Conservation (phyloP, 192 early-diverging fungal genomes). For the Jimgerdemannia lactiflua region DNA sequence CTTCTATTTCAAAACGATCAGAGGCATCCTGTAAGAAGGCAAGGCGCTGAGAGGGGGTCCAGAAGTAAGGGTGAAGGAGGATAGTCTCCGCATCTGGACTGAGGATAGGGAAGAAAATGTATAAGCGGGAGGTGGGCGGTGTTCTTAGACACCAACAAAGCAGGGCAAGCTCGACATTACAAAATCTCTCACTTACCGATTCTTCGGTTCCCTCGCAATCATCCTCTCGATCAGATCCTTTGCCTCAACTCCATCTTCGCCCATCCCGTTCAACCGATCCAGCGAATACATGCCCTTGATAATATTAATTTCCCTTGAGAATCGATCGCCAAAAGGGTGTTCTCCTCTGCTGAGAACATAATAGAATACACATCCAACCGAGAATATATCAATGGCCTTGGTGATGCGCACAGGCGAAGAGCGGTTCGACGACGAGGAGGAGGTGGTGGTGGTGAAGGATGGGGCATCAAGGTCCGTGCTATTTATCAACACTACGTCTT, state of each 20-base stretch:
- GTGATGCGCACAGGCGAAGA: conserved; percentile 60
- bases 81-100: conserved; percentile 78
- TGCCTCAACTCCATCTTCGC: conserved; percentile 75
- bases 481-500: background rate
- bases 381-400: conserved; percentile 92
- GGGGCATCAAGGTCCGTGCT: conserved; percentile 7
- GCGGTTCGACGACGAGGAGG: conserved; percentile 7
- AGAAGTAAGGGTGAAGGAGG: conserved; percentile 94
- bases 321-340: conserved; percentile 95
- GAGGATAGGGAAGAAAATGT: conserved; percentile 1
- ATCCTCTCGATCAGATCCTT: conserved; percentile 90
- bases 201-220: conserved; percentile 73
- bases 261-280: conserved; percentile 64
- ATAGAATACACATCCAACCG: conserved; percentile 93
- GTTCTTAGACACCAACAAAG: background rate
- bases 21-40: conserved; percentile 94
- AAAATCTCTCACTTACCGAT: conserved; percentile 42
- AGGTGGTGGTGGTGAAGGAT: background rate
- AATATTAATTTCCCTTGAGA: conserved; percentile 89
- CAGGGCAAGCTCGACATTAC: conserved; percentile 8
- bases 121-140: conserved; percentile 1
- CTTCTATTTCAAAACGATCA: conserved; percentile 91
- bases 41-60: conserved; percentile 81
- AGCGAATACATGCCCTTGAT: conserved; percentile 72
- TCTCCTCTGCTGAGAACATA: conserved; percentile 86